Evolutionary conservation across 108 stramenopile species (phyloP).

Genomic region (Skeletonema marinoi): DNA sequence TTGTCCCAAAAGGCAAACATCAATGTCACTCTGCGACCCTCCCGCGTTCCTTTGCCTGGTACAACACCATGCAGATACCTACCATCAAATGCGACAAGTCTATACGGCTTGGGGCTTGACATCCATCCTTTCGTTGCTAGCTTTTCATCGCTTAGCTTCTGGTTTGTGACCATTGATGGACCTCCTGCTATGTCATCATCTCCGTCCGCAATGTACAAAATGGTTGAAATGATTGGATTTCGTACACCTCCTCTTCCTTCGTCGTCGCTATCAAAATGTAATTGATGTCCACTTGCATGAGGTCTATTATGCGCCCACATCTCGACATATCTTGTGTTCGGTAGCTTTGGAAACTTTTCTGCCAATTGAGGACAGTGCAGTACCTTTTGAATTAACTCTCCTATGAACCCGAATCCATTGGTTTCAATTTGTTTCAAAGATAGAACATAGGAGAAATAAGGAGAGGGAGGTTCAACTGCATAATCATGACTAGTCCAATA

Average conservation of each 20-base stretch:
- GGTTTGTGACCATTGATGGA: slow-evolving; percentile 82
- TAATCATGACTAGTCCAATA: slow-evolving; percentile 82
- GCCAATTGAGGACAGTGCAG: slow-evolving; percentile 21
- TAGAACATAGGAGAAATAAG: slow-evolving; percentile 79
- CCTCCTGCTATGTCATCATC: slow-evolving; percentile 56
- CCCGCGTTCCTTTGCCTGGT: slow-evolving; percentile 72
- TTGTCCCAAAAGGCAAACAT: slow-evolving; percentile 93
- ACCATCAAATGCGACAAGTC: slow-evolving; percentile 85
- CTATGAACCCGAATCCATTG: slow-evolving; percentile 47
- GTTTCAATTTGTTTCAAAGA: slow-evolving; percentile 40
- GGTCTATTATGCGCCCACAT: slow-evolving; percentile 95
- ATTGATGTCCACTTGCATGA: slow-evolving; percentile 88
- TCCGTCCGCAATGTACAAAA: slow-evolving; percentile 61
- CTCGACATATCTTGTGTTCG: slow-evolving; percentile 63
- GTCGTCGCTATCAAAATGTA: slow-evolving; percentile 92
- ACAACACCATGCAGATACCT: slow-evolving; percentile 87
- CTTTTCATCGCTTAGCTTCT: slow-evolving; percentile 46
- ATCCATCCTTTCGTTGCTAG: slow-evolving; percentile 81
- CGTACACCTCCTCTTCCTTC: slow-evolving; percentile 78
- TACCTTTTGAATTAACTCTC: slow-evolving; percentile 49
- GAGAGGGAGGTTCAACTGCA: slow-evolving; percentile 74
- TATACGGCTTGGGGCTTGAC: slow-evolving; percentile 52
- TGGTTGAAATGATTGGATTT: slow-evolving; percentile 81
- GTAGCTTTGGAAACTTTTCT: slow-evolving; percentile 42
- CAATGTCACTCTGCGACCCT: slow-evolving; percentile 74